Evolutionary conservation across 805 yeast genomes (phyloP).

Genomic region (Saccharomycopsis fibuligera): DNA sequence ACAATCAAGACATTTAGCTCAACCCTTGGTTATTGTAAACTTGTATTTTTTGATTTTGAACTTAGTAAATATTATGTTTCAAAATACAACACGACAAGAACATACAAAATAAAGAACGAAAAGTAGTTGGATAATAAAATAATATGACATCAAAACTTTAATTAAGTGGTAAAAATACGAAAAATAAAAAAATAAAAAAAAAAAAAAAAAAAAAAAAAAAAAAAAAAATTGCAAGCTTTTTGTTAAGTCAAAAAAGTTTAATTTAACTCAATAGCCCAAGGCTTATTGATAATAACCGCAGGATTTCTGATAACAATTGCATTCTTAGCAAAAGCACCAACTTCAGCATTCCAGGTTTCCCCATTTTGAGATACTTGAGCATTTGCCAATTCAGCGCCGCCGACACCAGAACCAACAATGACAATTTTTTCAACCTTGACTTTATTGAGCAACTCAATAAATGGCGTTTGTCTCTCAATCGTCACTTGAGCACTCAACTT

Average conservation of each 20-base stretch:
- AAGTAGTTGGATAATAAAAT: too few species aligned
- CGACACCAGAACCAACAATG: slow-evolving; percentile 34
- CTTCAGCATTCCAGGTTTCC: slow-evolving; percentile 31
- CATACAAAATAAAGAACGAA: too few species aligned
- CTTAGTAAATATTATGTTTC: too few species aligned
- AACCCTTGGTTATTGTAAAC: too few species aligned
- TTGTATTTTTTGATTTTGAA: too few species aligned
- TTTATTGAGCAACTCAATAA: slow-evolving; percentile 26
- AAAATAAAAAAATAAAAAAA: too few species aligned
- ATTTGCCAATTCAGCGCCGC: slow-evolving; percentile 17
- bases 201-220: too few species aligned
- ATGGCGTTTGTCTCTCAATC: slow-evolving; percentile 23
- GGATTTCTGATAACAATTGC: slow-evolving; percentile 43
- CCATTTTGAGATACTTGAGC: slow-evolving; percentile 35
- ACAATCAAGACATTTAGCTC: too few species aligned
- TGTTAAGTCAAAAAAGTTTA: background rate
- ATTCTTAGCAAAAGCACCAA: slow-evolving; percentile 21
- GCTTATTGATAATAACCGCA: slow-evolving; percentile 35
- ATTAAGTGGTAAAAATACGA: too few species aligned
- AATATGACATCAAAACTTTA: too few species aligned
- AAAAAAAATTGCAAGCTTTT: background rate
- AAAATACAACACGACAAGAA: too few species aligned
- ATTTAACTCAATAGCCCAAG: slow-evolving; percentile 41
- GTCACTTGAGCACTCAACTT: slow-evolving; percentile 27
- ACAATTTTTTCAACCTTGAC: slow-evolving; percentile 51